phyloP scores from a whole-genome alignment of 2,329 filamentous ascomycete genomes.

The Cladosporium sp. region DNA sequence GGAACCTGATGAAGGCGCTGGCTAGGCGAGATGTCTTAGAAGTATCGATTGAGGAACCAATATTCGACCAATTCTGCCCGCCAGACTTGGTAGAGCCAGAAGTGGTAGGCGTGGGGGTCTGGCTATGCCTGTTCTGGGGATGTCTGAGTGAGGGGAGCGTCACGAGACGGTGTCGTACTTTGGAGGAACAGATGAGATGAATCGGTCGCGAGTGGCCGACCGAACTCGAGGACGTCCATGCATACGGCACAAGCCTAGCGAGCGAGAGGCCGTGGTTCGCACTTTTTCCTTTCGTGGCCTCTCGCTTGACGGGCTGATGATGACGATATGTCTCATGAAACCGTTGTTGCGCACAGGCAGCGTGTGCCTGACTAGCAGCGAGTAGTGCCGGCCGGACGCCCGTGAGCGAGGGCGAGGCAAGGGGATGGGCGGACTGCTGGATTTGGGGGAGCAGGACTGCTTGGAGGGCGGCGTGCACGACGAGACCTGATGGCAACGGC shows the following conservation, averaged over 20 bases:
- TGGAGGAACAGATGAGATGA: neutral
- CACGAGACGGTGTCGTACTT: slow-evolving; percentile 4
- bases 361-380: slow-evolving; percentile 8
- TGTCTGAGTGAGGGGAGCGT: slow-evolving; percentile 1
- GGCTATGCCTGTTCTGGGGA: neutral
- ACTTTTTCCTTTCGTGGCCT: neutral
- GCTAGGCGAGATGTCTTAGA: neutral
- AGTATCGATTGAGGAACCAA: neutral
- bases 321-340: slow-evolving; percentile 11
- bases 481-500: neutral
- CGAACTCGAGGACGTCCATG: neutral
- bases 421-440: neutral
- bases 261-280: neutral
- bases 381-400: neutral
- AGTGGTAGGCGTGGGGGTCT: neutral
- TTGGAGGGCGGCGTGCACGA: neutral
- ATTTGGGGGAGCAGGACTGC: neutral
- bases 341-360: slow-evolving; percentile 6
- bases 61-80: neutral
- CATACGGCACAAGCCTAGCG: neutral
- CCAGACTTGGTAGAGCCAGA: neutral
- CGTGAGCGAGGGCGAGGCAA: neutral
- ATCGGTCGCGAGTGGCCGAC: neutral
- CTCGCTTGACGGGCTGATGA: slow-evolving; percentile 3
- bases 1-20: neutral